Conservation (phyloP, 139 green algal species). For the Closterium sp. region DNA sequence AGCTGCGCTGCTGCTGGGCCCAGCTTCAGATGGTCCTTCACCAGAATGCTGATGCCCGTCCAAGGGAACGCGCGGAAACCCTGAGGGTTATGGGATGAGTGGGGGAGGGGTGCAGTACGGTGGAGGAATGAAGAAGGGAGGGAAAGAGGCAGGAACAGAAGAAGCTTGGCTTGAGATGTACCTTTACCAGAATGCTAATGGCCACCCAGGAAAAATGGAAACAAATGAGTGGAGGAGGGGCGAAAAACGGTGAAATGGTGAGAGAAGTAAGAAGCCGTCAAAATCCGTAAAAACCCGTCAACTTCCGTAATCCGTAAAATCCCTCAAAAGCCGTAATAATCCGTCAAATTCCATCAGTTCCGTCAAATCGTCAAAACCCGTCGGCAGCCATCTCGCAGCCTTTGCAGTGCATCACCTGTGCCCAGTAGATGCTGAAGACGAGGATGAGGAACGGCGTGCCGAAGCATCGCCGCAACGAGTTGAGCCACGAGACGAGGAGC, state of each 20-base stretch:
- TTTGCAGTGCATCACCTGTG: neutral
- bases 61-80: slow-evolving; percentile 34
- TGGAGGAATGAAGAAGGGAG: too few relatives aligned
- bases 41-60: slow-evolving; percentile 71
- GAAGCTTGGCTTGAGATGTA: slow-evolving; percentile 64
- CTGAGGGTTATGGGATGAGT: neutral
- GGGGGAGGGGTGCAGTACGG: too few relatives aligned
- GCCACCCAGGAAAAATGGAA: slow-evolving; percentile 29
- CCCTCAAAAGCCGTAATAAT: too few relatives aligned
- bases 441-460: slow-evolving; percentile 4
- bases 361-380: too few relatives aligned
- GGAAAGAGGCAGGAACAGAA: too few relatives aligned
- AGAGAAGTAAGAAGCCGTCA: too few relatives aligned
- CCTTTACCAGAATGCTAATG: slow-evolving; percentile 88
- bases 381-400: too few relatives aligned
- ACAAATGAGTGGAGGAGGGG: too few relatives aligned
- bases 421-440: slow-evolving; percentile 8
- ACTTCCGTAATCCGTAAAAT: too few relatives aligned
- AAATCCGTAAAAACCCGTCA: too few relatives aligned
- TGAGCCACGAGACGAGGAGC: neutral
- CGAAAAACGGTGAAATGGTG: too few relatives aligned
- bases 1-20: slow-evolving; percentile 73
- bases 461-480: neutral
- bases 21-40: slow-evolving; percentile 88
- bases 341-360: too few relatives aligned